A percentile compares a stretch with the other conserved stretches of the same genome.
Conservation (phyloP, 2,329 filamentous ascomycete species). For the Colletotrichum orchidophilum region DNA sequence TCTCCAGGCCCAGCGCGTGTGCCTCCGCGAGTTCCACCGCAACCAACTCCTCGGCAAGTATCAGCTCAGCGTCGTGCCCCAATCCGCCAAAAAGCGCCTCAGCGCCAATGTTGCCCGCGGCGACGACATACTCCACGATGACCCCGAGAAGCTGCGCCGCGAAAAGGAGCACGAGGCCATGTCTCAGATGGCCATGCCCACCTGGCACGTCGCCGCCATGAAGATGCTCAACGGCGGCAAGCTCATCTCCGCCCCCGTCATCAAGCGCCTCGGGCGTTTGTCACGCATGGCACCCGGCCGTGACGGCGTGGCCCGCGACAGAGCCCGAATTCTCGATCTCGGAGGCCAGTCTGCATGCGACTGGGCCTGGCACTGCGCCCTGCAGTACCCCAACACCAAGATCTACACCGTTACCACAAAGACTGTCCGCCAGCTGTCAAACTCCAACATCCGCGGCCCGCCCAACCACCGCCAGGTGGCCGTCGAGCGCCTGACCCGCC, state of each 20-base stretch:
- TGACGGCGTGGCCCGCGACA: constrained; percentile 57
- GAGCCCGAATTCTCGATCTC: constrained; percentile 82
- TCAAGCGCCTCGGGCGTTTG: constrained; percentile 67
- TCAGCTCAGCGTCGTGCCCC: constrained; percentile 75
- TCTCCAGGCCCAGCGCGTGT: constrained; percentile 83
- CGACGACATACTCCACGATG: constrained; percentile 70
- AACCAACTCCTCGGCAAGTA: constrained; percentile 88
- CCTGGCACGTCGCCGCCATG: constrained; percentile 69
- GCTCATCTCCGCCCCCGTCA: constrained; percentile 70
- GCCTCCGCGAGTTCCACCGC: constrained; percentile 76
- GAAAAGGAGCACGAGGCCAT: constrained; percentile 87
- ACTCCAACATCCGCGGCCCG: constrained; percentile 82
- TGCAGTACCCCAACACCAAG: constrained; percentile 84
- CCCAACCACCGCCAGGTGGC: constrained; percentile 86
- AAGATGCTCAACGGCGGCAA: constrained; percentile 72
- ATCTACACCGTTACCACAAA: constrained; percentile 89
- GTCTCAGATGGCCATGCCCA: constrained; percentile 71
- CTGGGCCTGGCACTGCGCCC: constrained; percentile 95
- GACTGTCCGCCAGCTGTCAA: constrained; percentile 73
- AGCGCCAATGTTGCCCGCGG: constrained; percentile 78
- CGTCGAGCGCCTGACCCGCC: constrained; percentile 78
- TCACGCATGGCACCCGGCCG: constrained; percentile 58
- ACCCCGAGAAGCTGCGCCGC: constrained; percentile 69
- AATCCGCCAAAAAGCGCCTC: constrained; percentile 76
- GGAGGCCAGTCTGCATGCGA: constrained; percentile 86